These are phyloP conservation scores for Laetiporus sulphureus DNA, from an alignment of 1,284 basidiomycete species.

Conservation along the genomic window DNA sequence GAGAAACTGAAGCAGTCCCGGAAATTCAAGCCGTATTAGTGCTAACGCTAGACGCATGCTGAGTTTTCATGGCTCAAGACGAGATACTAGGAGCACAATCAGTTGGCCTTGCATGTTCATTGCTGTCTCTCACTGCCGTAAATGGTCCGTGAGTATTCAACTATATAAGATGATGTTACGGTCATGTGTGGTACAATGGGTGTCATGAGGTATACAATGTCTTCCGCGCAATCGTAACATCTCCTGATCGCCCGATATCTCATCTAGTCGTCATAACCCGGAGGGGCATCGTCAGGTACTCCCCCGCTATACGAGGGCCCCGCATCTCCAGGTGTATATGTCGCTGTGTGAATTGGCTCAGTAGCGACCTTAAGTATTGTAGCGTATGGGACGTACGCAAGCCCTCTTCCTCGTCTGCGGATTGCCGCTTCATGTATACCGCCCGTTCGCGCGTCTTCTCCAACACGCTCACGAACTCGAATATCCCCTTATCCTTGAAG, in stretches of 20 bases:
- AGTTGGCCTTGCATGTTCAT: too few species aligned
- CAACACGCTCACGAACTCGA: constrained; percentile 61
- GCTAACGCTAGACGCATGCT: too few species aligned
- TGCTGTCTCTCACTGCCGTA: too few species aligned
- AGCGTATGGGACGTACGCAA: constrained; percentile 48
- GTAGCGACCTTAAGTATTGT: too few species aligned
- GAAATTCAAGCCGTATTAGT: constrained; percentile 80
- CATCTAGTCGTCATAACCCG: constrained; percentile 47
- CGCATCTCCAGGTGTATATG: constrained; percentile 47
- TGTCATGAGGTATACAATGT: too few species aligned
- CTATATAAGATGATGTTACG: too few species aligned
- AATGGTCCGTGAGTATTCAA: too few species aligned
- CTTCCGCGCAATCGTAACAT: too few species aligned
- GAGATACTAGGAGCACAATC: too few species aligned
- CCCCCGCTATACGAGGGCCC: constrained; percentile 31
- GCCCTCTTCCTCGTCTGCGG: constrained; percentile 48
- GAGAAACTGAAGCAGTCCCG: constrained; percentile 75
- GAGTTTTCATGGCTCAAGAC: too few species aligned
- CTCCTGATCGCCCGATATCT: not conserved
- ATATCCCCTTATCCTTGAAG: constrained; percentile 61
- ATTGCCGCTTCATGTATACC: constrained; percentile 65
- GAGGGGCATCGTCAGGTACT: constrained; percentile 48
- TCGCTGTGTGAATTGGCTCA: constrained; percentile 2
- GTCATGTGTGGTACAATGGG: too few species aligned
- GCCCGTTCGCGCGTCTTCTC: constrained; percentile 71